Evolutionary conservation across 2,329 filamentous ascomycete species (phyloP), one percentile per base, ranked within the genome.

Genomic region (Hysterium pulicare): DNA sequence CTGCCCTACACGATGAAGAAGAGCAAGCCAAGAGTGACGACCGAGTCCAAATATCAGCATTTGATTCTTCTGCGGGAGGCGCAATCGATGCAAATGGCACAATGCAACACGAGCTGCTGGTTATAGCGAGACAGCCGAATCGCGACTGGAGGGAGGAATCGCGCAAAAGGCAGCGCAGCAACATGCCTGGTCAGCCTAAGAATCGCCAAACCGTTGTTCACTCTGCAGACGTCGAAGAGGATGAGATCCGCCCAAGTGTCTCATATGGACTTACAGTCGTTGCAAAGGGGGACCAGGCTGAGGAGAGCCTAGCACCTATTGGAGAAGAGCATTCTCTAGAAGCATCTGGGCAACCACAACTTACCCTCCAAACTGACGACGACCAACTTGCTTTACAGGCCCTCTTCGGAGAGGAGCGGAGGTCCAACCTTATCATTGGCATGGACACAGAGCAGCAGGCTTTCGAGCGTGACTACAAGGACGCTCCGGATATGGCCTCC

Each of bases 401-500:
- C 4, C 59, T 77, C 9, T 52, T 73, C 5, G 72, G 62, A 48
- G 66, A 62, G 34, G 64, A 46, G 41, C 59, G 45, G 48, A 57
- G 59, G 40, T 71, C 58, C 17, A 64, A 46, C 38, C 58, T 62
- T 37, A 57, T 71, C 0, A 65, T 76, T 11, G 68, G 70, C 4
- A 53, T 62, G 3, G 58, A 75, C 11, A 43, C 54, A 2, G 76
- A 75, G n/a, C 84, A 87, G 49, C 83, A 86, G 45, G 82, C 82
- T 2, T 90, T 89, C 57, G 74, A 75, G 23, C 77, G 79, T 20
- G 87, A 91, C 61, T 78, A 90, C 22, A 74, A 78, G 10, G 72
- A 78, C 20, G 84, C 89, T 1, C 90, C 89, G 1, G 86, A 89
- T 17, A 76, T 81, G 22, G 84, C 89, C 3, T 87, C 83, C 0